Evolutionary conservation across 805 yeast genomes (phyloP), one percentile per base, ranked within the genome.

Genomic region (Kuraishia hungarica): DNA sequence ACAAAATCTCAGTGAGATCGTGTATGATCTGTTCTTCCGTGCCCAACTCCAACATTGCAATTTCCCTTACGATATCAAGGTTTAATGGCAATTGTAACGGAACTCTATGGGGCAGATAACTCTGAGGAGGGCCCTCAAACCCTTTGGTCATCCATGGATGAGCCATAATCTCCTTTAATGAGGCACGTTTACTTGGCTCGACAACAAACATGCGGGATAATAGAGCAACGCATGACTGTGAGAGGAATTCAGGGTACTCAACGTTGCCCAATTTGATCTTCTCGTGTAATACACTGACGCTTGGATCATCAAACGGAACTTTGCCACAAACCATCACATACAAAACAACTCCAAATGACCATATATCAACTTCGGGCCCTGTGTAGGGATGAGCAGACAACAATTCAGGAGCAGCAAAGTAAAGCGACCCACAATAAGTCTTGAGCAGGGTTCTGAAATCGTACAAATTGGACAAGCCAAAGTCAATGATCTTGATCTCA

Each of bases 401-500:
- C 61, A 94, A 77, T 69, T 94, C 99, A 0, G 99, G 99, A 0
- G 99, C 99, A 0, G 99, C 99, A 79, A 94, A 94, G 68, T 94
- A 94, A 53, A 94, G 76, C 0, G 97, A 91, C 2, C 99, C 99
- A 76, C 99, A 94, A 67, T 89, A 94, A 1, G 99, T 94, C 65
- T 88, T 89, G 65, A 94, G 81, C 55, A 90, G 73, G 49, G 83
- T 76, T 57, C 80, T 80, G 20, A 83, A 81, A 51, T 90, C 83
- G 67, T 81, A 94, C 67, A 94, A 72, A 71, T 94, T 94, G 13
- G 97, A 89, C 48, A 94, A 78, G 10, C 99, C 99, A 70, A 94
- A 94, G 73, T 94, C 99, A 59, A 94, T 94, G 62, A 94, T 87
- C 68, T 93, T 92, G 66, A 94, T 87, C 64, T 93, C 97, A 57